A percentile compares a stretch with the other conserved stretches of the same genome.
Evolutionary conservation across 1,284 basidiomycete genomes (phyloP).

Genomic region (Austropuccinia psidii): DNA sequence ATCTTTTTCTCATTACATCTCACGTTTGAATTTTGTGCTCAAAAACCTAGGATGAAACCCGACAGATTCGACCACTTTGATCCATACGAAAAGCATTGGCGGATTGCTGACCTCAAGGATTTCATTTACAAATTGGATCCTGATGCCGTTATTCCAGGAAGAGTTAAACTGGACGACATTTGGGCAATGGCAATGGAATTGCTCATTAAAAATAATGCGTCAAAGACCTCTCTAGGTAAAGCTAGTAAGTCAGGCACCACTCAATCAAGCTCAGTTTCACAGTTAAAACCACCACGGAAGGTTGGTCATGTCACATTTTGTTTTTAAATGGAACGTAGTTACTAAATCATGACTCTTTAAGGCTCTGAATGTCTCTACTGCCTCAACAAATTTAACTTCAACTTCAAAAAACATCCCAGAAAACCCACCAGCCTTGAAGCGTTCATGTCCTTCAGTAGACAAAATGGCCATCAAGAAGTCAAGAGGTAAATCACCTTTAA

Average conservation of each 20-base stretch:
- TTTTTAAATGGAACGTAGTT: no score
- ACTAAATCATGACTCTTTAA: not conserved
- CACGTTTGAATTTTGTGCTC: no score
- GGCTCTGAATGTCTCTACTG: not conserved
- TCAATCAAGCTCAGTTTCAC: not conserved
- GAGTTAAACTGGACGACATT: not conserved
- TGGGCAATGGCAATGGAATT: not conserved
- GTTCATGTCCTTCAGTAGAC: not conserved
- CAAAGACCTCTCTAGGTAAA: not conserved
- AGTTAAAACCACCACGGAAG: not conserved
- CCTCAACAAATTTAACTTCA: not conserved
- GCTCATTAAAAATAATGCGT: not conserved
- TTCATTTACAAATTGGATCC: slow-evolving; percentile 1
- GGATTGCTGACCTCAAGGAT: not conserved
- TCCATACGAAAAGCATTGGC: not conserved
- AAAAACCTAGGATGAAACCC: not conserved
- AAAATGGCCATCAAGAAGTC: no score
- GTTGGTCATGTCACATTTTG: no score
- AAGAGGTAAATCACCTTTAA: not conserved
- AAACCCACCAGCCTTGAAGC: not conserved
- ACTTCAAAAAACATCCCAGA: not conserved
- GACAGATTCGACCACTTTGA: not conserved
- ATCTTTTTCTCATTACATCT: not conserved
- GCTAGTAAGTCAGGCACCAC: not conserved
- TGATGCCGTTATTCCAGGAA: not conserved